Conservation (phyloP, 176 grass and related monocot species). For the Phoenix dactylifera region DNA sequence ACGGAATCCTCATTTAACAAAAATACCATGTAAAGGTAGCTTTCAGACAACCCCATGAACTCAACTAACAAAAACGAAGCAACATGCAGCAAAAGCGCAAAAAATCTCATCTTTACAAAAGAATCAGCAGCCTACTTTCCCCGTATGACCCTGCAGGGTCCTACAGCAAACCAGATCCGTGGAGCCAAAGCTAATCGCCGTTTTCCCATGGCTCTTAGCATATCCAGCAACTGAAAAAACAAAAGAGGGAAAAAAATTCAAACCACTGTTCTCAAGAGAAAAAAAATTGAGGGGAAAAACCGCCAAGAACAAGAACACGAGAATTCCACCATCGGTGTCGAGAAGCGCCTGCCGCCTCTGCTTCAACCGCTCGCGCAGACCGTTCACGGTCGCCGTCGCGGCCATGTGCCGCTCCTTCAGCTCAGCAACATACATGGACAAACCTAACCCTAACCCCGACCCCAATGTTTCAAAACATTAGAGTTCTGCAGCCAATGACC, state of each 20-base stretch:
- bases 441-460: no score
- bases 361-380: slow-evolving; percentile 57
- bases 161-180: slow-evolving; percentile 98
- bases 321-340: slow-evolving; percentile 69
- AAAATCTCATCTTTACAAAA: no score
- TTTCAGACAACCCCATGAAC: no score
- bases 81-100: no score
- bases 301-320: background rate
- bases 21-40: no score
- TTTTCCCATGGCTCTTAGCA: slow-evolving; percentile 56
- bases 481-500: no score
- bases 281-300: background rate
- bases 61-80: no score
- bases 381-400: slow-evolving; percentile 59
- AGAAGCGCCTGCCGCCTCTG: slow-evolving; percentile 66
- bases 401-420: slow-evolving; percentile 73
- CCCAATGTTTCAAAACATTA: no score
- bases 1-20: no score
- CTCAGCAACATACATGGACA: slow-evolving; percentile 54
- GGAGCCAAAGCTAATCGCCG: slow-evolving; percentile 56
- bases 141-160: slow-evolving; percentile 84
- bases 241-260: background rate
- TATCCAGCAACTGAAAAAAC: slow-evolving; percentile 52
- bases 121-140: slow-evolving; percentile 40
- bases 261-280: background rate